Base-by-base conservation (phyloP, 495 filamentous ascomycete species). In the Trichoderma gamsii region DNA sequence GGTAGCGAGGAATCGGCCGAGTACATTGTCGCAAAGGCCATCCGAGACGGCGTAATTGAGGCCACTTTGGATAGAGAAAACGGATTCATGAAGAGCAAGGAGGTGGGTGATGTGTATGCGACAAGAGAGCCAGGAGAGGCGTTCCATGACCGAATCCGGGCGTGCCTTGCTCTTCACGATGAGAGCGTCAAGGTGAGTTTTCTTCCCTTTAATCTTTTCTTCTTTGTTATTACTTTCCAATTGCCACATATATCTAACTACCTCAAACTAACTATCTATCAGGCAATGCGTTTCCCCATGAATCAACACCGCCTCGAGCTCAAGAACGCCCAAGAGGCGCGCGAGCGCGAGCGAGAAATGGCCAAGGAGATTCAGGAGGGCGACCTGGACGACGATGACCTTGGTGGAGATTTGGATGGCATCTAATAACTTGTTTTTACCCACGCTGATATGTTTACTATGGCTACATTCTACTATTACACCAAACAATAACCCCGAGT, bases 241-340 rank as follows among this genome's bases (percentile, higher is more conserved):
- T 18, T 29, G 21, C 41, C 1, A 15, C n/a, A 66, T 44, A n/a
- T 66, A 41, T 23, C 23, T 67, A 63, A 29, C 71, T 72, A n/a
- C 5, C n/a, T 69, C 70, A 64, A 49, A 1, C 38, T 32, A 61
- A 73, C 64, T 43, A 44, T 46, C 35, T 23, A 4, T 25, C 69
- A 96, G 92, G 94, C 95, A 27, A 99, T 99, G 95, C 85, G 96
- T 18, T 99, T 97, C 82, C 95, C 95, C 11, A 97, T 97, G 94
- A 97, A 99, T 80, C 93, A 97, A 80, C 94, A 98, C 80, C 86
- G 95, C n/a, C 83, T 97, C 38, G 95, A 98, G 79, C 82, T 98
- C 65, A 97, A 96, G 88, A 98, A 95, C 74, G 95, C 96, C 3
- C 93, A 97, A 78, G 95, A 98, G 79, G 95, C 95, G 23, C 87